phyloP scores from a whole-genome alignment of 352 stramenopile genomes.

The Globisporangium middletonii region DNA sequence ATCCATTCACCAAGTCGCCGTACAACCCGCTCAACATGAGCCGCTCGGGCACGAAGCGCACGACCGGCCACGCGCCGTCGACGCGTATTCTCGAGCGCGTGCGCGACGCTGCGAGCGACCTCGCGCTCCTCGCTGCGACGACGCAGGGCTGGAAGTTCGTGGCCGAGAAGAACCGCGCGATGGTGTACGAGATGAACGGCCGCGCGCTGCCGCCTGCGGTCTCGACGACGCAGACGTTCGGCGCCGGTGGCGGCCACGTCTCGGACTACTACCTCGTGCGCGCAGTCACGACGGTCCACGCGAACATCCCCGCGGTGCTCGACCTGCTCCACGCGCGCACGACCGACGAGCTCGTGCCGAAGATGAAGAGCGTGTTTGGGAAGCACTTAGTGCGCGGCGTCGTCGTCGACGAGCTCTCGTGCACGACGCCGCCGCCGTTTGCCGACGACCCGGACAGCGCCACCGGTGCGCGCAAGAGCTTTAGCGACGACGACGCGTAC shows the following conservation, averaged over 20 bases:
- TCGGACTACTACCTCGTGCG: constrained; percentile 67
- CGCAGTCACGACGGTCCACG: constrained; percentile 48
- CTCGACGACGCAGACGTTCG: constrained; percentile 40
- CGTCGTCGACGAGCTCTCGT: constrained; percentile 59
- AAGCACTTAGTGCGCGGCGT: constrained; percentile 46
- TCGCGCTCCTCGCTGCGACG: constrained; percentile 40
- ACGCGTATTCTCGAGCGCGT: constrained; percentile 54
- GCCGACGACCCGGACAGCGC: constrained; percentile 22
- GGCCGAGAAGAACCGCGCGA: constrained; percentile 41
- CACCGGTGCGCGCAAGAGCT: constrained; percentile 18
- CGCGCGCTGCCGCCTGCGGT: constrained; percentile 34
- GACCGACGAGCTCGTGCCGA: constrained; percentile 36
- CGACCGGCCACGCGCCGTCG: constrained; percentile 47
- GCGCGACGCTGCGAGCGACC: constrained; percentile 47
- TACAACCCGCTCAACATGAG: constrained; percentile 40
- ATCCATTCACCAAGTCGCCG: constrained; percentile 37
- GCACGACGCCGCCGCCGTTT: constrained; percentile 45
- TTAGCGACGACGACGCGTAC: constrained; percentile 61
- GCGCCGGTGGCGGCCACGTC: constrained; percentile 34
- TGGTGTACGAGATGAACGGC: constrained; percentile 59
- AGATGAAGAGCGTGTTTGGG: constrained; percentile 57
- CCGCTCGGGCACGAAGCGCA: constrained; percentile 38
- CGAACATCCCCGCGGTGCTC: constrained; percentile 37
- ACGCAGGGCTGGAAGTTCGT: constrained; percentile 43
- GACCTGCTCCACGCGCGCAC: constrained; percentile 36